Percentiles rank a stretch among this genome's conserved stretches.
Conservation (phyloP, 148 eudicot genomes). For the Euryodendron excelsum region DNA sequence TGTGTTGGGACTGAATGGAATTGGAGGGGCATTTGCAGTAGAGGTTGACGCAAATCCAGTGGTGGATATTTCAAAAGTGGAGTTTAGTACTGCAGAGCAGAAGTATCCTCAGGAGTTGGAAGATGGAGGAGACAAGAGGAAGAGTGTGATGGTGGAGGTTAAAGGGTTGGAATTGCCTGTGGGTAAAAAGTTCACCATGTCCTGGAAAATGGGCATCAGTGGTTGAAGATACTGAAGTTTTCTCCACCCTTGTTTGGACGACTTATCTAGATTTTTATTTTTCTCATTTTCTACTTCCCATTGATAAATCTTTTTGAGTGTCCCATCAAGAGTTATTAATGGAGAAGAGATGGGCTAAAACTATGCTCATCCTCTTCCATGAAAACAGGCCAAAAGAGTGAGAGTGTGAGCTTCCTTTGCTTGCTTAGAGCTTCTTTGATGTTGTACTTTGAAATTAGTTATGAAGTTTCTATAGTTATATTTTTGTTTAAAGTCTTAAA, state of each 20-base stretch:
- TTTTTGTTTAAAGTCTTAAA: neutral
- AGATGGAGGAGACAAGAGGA: conserved; percentile 36
- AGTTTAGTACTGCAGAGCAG: conserved; percentile 34
- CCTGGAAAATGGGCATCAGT: conserved; percentile 74
- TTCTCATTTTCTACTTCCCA: neutral
- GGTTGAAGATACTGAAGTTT: conserved; percentile 15
- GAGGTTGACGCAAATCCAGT: conserved; percentile 50
- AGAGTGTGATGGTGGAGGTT: conserved; percentile 69
- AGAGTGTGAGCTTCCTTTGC: neutral
- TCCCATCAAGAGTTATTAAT: neutral
- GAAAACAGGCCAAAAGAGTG: neutral
- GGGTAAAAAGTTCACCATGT: conserved; percentile 74
- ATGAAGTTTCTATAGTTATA: neutral
- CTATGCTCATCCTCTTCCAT: conserved; percentile 21
- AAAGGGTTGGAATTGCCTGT: conserved; percentile 70
- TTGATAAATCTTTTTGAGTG: conserved; percentile 2
- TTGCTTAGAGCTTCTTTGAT: conserved; percentile 9
- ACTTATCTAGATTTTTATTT: neutral
- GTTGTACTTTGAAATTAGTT: neutral
- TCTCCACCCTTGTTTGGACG: neutral
- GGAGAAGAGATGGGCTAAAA: conserved; percentile 23
- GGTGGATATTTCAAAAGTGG: conserved; percentile 34
- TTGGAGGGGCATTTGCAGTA: conserved; percentile 30
- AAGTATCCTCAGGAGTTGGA: conserved; percentile 26
- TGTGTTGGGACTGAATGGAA: conserved; percentile 66